Conservation (phyloP, 129 eudicot species). For the carrot (Daucus carota) region DNA sequence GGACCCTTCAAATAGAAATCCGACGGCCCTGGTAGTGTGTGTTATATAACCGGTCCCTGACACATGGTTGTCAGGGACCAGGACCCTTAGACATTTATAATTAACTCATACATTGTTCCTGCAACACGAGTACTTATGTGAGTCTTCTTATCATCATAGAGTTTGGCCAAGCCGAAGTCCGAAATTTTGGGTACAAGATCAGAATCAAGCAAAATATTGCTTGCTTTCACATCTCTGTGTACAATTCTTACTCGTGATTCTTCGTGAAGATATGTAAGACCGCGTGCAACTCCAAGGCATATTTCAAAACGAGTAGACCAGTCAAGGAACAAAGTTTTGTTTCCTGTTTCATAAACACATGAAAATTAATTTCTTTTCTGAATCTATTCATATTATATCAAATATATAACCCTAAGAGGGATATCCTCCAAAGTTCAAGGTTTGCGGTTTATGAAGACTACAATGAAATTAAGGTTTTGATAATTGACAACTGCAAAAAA, state of each 20-base stretch:
- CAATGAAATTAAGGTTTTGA: no score
- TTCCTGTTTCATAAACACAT: not conserved
- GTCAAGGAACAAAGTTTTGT: conserved; percentile 6
- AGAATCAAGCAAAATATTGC: conserved; percentile 76
- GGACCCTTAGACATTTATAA: not conserved
- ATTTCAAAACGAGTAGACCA: conserved; percentile 12
- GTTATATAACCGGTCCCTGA: no score
- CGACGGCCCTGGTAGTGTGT: no score
- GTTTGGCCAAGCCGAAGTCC: conserved; percentile 84
- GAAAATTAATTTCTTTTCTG: not conserved
- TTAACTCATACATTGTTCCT: conserved; percentile 65
- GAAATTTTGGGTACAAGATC: conserved; percentile 70
- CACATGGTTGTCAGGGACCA: no score
- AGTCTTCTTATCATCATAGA: conserved; percentile 74
- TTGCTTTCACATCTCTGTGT: conserved; percentile 81
- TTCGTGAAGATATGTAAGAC: conserved; percentile 67
- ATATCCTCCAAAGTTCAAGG: not conserved
- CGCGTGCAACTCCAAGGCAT: conserved; percentile 26
- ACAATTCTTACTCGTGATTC: conserved; percentile 66
- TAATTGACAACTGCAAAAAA: no score
- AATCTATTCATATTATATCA: not conserved
- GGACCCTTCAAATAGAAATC: no score
- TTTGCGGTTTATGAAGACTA: no score
- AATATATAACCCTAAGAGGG: not conserved
- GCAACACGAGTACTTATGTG: conserved; percentile 90